A percentile compares a stretch with the other conserved stretches of the same genome.
Evolutionary conservation across 306 rosid genomes (phyloP).

Genomic region (Vicia sativa): DNA sequence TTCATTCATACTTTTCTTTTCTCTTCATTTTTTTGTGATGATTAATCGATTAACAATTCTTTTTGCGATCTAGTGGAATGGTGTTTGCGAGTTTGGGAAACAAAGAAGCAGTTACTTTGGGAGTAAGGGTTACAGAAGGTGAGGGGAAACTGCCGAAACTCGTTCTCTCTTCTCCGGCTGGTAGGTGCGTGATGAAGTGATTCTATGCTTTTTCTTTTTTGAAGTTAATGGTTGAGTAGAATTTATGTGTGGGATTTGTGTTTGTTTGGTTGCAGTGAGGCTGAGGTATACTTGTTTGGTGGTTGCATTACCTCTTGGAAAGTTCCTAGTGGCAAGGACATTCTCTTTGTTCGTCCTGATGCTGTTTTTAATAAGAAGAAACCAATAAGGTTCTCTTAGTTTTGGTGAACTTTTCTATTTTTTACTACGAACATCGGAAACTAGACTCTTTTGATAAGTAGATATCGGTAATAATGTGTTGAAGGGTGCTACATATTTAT

Average conservation of each 20-base stretch:
- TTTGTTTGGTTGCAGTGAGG: slow-evolving; percentile 62
- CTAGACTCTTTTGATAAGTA: too few species aligned
- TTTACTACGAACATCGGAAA: too few species aligned
- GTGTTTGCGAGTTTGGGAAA: slow-evolving; percentile 62
- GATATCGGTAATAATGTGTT: too few species aligned
- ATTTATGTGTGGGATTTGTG: background rate
- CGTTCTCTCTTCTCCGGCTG: slow-evolving; percentile 67
- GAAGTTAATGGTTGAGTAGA: background rate
- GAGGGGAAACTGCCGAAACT: slow-evolving; percentile 86
- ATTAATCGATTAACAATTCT: background rate
- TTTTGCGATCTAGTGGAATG: slow-evolving; percentile 43
- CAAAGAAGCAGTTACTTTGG: slow-evolving; percentile 46
- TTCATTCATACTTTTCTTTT: background rate
- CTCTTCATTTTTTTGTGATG: background rate
- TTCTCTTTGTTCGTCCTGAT: slow-evolving; percentile 92
- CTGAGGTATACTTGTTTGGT: slow-evolving; percentile 81
- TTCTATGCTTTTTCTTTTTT: background rate
- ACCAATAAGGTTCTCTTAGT: slow-evolving; percentile 75
- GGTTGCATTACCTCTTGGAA: slow-evolving; percentile 92
- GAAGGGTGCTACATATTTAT: background rate
- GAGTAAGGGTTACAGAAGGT: slow-evolving; percentile 73
- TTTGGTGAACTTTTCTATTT: background rate
- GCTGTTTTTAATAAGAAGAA: slow-evolving; percentile 86
- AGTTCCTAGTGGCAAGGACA: slow-evolving; percentile 72
- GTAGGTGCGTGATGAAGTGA: slow-evolving; percentile 57